Evolutionary conservation across 2,329 filamentous ascomycete genomes (phyloP).

Genomic region (Botryotinia calthae): DNA sequence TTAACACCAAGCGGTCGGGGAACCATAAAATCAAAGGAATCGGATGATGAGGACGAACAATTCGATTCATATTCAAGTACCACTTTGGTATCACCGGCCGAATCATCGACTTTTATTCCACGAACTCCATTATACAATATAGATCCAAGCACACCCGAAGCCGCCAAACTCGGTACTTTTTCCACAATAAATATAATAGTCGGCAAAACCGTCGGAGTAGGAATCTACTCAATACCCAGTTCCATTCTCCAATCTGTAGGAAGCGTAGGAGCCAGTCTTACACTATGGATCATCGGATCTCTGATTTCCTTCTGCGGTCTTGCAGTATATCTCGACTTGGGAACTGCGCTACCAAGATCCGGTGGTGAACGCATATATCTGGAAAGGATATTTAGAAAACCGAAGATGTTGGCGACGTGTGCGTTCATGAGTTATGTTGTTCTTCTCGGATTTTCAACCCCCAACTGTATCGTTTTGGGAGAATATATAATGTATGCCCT

Average conservation of each 20-base stretch:
- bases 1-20: not conserved
- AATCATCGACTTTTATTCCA: not conserved
- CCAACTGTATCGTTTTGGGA: not conserved
- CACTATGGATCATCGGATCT: constrained; percentile 54
- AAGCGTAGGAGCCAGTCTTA: constrained; percentile 52
- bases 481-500: constrained; percentile 51
- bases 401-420: not conserved
- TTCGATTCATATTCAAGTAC: not conserved
- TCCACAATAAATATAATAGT: not conserved
- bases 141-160: not conserved
- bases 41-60: not conserved
- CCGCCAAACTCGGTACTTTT: not conserved
- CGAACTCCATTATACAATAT: not conserved
- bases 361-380: not conserved
- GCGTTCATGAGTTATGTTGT: not conserved
- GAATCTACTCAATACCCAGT: constrained; percentile 55
- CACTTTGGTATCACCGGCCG: not conserved
- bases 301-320: constrained; percentile 47
- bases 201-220: constrained; percentile 40
- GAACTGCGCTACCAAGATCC: not conserved
- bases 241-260: constrained; percentile 55
- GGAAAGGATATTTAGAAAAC: not conserved
- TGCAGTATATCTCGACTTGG: not conserved
- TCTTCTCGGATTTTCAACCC: not conserved
- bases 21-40: not conserved